Evolutionary conservation across 2,329 filamentous ascomycete species (phyloP), one percentile per base, ranked within the genome.

Genomic region (Trichoderma endophyticum): DNA sequence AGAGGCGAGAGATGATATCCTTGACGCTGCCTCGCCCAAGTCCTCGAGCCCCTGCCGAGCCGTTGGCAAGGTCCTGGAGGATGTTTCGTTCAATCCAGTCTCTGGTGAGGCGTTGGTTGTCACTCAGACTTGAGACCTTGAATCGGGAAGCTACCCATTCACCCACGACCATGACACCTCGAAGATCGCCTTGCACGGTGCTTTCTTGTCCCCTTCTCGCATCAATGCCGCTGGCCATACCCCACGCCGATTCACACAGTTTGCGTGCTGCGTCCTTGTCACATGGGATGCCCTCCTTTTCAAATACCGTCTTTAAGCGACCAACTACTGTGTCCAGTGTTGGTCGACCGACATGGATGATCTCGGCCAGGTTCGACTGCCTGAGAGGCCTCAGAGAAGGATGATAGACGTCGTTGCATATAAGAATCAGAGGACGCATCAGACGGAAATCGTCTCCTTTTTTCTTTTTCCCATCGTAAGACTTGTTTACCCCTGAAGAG

Each of bases 331-430:
- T 92, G 74, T 97, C 95, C 11, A 98, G 83, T 0, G 93, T 91
- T 2, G 96, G 94, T 77, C 96, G 96, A 62, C 95, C 93, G 39
- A 97, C 92, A 78, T 97, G 94, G 26, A 99, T 91, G 51, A 98
- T 90, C 80, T 99, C 96, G 0, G 95, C 96, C 64, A 96, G 83
- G 6, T 86, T 90, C 0, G 94, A 95, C 74, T 95, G 92, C n/a
- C 96, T 90, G 8, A 99, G 85, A 0, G 93, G 94, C 32, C 94
- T 89, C 54, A 99, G 86, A 24, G 95, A 93, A 4, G 95, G 91
- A 76, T 97, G 94, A 78, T 99, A 99, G 1, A 98, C 90, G 80
- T 99, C 97, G 77, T 99, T 99, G 84, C 96, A 99, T 76, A 99
- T 96, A 62, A 99, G 86, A 65, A 99, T 94, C 34, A 99, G 85